phyloP scores from a whole-genome alignment of 768 basidiomycete species.

The Coprinopsis strossmayeri region DNA sequence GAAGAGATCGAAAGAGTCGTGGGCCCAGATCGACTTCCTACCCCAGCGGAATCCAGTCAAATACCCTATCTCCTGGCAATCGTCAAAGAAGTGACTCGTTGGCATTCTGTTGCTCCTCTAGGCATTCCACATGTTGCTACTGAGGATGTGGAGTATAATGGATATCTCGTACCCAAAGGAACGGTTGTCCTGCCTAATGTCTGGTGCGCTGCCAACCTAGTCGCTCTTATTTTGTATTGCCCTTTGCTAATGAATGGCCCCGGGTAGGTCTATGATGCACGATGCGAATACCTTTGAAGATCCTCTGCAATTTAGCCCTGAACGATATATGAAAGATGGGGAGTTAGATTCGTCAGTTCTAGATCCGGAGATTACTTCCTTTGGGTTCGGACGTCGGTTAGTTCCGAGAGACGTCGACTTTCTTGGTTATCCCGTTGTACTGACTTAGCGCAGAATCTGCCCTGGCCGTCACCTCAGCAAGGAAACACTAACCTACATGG shows the following conservation, averaged over 20 bases:
- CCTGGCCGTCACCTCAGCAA: neutral
- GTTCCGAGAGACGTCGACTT: neutral
- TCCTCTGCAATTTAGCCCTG: slow-evolving; percentile 26
- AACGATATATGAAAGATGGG: slow-evolving; percentile 20
- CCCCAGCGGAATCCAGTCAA: neutral
- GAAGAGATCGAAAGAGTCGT: slow-evolving; percentile 13
- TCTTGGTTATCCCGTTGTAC: neutral
- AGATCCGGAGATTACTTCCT: slow-evolving; percentile 12
- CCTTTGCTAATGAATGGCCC: neutral
- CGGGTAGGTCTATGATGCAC: slow-evolving; percentile 25
- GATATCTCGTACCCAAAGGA: slow-evolving; percentile 30
- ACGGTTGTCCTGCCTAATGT: slow-evolving; percentile 16
- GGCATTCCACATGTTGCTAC: slow-evolving; percentile 14
- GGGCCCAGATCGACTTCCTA: slow-evolving; percentile 10
- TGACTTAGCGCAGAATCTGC: slow-evolving; percentile 1
- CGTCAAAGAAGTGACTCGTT: slow-evolving; percentile 10
- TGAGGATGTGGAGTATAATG: slow-evolving; percentile 27
- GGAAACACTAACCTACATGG: neutral
- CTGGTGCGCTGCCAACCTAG: slow-evolving; percentile 14
- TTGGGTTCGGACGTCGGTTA: slow-evolving; percentile 19
- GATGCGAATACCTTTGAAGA: slow-evolving; percentile 25
- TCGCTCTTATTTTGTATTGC: neutral
- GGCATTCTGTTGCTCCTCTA: slow-evolving; percentile 4
- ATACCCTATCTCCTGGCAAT: slow-evolving; percentile 12
- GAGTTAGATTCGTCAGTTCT: slow-evolving; percentile 12